Evolutionary conservation across 495 filamentous ascomycete genomes (phyloP).

Genomic region (Ascobolus immersus): DNA sequence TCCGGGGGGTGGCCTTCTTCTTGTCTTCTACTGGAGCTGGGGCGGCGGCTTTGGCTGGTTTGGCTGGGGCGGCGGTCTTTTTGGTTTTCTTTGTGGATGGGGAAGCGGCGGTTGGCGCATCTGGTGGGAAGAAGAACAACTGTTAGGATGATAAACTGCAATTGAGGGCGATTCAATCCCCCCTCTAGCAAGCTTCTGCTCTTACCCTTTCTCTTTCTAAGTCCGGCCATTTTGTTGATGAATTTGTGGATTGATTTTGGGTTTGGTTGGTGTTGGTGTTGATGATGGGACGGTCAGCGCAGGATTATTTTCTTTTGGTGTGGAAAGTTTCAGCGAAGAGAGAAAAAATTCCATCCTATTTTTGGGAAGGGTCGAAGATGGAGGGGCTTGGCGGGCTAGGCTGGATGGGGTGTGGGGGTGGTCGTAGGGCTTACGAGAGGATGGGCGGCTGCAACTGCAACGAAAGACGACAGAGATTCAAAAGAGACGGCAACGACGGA

Average conservation of each 20-base stretch:
- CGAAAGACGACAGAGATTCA: too few species aligned
- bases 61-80: slow-evolving; percentile 19
- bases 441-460: too few species aligned
- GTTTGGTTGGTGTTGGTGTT: background rate
- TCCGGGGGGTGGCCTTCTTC: slow-evolving; percentile 3
- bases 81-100: slow-evolving; percentile 33
- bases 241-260: slow-evolving; percentile 1
- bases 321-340: too few species aligned
- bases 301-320: too few species aligned
- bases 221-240: slow-evolving; percentile 2
- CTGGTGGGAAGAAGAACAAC: slow-evolving; percentile 10
- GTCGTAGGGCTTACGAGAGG: too few species aligned
- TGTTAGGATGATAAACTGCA: slow-evolving; percentile 12
- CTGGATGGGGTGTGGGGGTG: too few species aligned
- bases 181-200: background rate
- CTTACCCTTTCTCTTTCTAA: background rate
- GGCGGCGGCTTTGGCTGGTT: slow-evolving; percentile 3
- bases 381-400: too few species aligned
- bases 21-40: slow-evolving; percentile 1
- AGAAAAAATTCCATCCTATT: too few species aligned
- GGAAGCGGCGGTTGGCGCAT: slow-evolving; percentile 24
- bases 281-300: background rate
- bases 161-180: slow-evolving; percentile 8
- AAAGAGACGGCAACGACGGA: too few species aligned
- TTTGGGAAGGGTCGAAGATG: too few species aligned